Evolutionary conservation across 2,329 filamentous ascomycete species (phyloP), one percentile per base, ranked within the genome.

Genomic region (Didymellaceae sp.): DNA sequence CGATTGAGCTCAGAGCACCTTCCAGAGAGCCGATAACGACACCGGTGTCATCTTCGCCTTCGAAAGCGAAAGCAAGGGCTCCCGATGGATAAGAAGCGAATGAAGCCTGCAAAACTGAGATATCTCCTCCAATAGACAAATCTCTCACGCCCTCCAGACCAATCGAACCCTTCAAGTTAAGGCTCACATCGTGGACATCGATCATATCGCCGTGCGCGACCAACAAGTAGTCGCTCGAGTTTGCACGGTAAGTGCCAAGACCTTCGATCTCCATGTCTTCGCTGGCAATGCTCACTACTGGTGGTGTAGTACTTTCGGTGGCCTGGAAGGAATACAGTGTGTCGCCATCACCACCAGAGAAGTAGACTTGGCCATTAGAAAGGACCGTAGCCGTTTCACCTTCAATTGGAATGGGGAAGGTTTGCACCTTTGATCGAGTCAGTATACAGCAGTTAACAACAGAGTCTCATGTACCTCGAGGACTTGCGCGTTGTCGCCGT

Each of bases 301-400:
- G 65, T 9, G 62, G 52, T 2, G 10, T 22, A 1, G 47, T 61
- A 6, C 57, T 52, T 28, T 70, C 67, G 1, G 58, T 31, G 14
- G 65, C 67, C n/a, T 65, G 55, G 48, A 70, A 70, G 16, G 66
- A 63, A 38, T 68, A 70, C 25, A 70, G n/a, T 2, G 61, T 53
- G 17, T 45, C 54, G 30, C 65, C 62, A 13, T 68, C 59, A 3
- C 54, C 63, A 10, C 43, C 49, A 1, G 67, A 68, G 42, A 70
- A 70, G 42, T 61, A 64, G 2, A 70, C 34, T 2, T 53, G 52
- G 1, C 65, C 67, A 17, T 56, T 43, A 1, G 48, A 32, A 21
- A 66, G 57, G 1, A 62, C 57, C 3, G 65, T 33, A 34, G 65
- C 68, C 4, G 57, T 48, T 34, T 70, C 67, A 21, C 55, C 62